A percentile compares a stretch with the other conserved stretches of the same genome.
phyloP scores from a whole-genome alignment of 1,284 basidiomycete species.

The Inonotus obliquus region DNA sequence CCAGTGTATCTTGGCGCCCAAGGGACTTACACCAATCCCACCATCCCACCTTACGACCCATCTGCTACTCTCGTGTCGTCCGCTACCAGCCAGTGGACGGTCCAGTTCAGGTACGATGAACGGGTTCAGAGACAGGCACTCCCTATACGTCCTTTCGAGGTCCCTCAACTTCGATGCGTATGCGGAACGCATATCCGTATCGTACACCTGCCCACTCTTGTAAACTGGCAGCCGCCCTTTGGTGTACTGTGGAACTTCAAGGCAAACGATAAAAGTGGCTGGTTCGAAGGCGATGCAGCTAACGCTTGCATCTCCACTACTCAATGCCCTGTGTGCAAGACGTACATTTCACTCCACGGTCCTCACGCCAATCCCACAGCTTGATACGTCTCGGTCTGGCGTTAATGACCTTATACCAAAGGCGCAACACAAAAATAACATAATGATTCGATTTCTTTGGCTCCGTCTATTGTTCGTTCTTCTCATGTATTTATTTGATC shows the following conservation, averaged over 20 bases:
- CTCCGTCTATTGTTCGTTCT: neutral
- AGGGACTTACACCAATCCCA: neutral
- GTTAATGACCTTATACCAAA: neutral
- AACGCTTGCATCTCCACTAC: neutral
- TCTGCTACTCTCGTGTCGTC: neutral
- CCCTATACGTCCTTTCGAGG: neutral
- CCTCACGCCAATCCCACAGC: neutral
- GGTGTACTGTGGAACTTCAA: constrained; percentile 13
- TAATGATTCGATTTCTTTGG: neutral
- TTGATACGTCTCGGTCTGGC: neutral
- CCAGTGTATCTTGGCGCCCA: neutral
- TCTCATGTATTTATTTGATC: neutral
- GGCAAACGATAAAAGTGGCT: neutral
- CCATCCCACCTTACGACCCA: neutral
- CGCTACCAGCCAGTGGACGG: neutral
- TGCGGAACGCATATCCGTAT: constrained; percentile 5
- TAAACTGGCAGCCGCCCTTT: neutral
- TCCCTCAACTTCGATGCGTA: neutral
- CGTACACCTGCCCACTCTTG: neutral
- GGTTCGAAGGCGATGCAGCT: neutral
- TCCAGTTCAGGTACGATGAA: neutral
- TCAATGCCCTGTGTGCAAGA: constrained; percentile 1
- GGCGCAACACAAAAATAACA: neutral
- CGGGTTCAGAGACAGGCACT: neutral
- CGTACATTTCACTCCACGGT: neutral